Evolutionary conservation across 179 eudicot species (phyloP).

Genomic region (Gypsophila paniculata): DNA sequence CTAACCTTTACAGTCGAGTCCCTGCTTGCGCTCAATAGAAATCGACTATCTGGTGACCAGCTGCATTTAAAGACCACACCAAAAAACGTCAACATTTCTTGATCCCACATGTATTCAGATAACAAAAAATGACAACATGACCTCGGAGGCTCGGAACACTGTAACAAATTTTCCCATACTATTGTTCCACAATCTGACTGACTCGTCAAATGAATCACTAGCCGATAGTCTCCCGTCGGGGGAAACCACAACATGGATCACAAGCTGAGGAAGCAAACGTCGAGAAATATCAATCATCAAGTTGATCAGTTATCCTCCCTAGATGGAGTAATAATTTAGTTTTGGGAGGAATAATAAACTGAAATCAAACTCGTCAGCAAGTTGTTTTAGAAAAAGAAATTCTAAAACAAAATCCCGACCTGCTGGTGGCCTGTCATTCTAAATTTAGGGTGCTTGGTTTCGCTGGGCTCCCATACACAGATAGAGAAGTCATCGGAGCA

Average conservation of each 20-base stretch:
- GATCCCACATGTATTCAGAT: not conserved
- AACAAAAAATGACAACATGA: slow-evolving; percentile 40
- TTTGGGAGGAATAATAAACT: not conserved
- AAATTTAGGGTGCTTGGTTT: slow-evolving; percentile 83
- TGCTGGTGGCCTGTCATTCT: slow-evolving; percentile 97
- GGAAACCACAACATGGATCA: slow-evolving; percentile 87
- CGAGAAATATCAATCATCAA: not conserved
- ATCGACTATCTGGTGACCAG: slow-evolving; percentile 98
- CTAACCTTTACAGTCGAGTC: slow-evolving; percentile 88
- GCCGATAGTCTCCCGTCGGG: slow-evolving; percentile 96
- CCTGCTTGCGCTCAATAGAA: slow-evolving; percentile 88
- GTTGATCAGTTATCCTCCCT: not conserved
- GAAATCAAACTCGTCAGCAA: not conserved
- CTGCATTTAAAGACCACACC: slow-evolving; percentile 32
- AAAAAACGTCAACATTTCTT: not conserved
- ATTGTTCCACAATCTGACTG: slow-evolving; percentile 91
- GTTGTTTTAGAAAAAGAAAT: not conserved
- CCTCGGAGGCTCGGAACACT: slow-evolving; percentile 84
- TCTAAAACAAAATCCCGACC: slow-evolving; percentile 34
- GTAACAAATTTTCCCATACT: slow-evolving; percentile 72
- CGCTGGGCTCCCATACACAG: slow-evolving; percentile 87
- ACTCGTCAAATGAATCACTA: slow-evolving; percentile 91
- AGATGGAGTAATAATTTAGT: too few relatives aligned
- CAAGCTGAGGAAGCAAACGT: slow-evolving; percentile 51
- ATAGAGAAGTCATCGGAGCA: slow-evolving; percentile 95